phyloP scores from a whole-genome alignment of 164 flowering plant genomes.

The Euptelea pleiosperma region DNA sequence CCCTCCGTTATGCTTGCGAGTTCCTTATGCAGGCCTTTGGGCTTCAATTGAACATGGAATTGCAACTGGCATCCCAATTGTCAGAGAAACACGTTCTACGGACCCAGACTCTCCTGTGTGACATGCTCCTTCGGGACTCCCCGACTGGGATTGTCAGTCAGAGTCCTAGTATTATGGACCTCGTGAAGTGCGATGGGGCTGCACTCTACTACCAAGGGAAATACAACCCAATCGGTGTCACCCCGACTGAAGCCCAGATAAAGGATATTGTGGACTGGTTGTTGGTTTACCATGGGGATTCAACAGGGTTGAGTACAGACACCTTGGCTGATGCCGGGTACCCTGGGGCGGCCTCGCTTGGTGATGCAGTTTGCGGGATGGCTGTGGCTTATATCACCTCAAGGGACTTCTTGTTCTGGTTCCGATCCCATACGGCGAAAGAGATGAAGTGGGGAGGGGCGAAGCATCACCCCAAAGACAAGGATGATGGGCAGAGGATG shows the following conservation, averaged over 20 bases:
- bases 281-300: conserved; percentile 64
- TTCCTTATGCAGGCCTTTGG: conserved; percentile 97
- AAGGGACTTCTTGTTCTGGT: conserved; percentile 88
- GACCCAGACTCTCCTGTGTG: conserved; percentile 91
- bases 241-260: conserved; percentile 80
- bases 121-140: conserved; percentile 94
- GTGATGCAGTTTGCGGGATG: conserved; percentile 98
- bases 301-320: conserved; percentile 95
- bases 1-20: conserved; percentile 94
- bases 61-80: conserved; percentile 71
- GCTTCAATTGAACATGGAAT: conserved; percentile 89
- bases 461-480: conserved; percentile 92
- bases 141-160: conserved; percentile 85
- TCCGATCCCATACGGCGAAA: conserved; percentile 84
- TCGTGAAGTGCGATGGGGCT: conserved; percentile 95
- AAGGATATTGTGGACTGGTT: conserved; percentile 83
- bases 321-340: conserved; percentile 90
- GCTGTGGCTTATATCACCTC: conserved; percentile 84
- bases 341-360: conserved; percentile 78
- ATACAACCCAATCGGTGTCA: conserved; percentile 72
- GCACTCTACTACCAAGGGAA: conserved; percentile 75
- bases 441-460: conserved; percentile 99
- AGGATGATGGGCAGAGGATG: conserved; percentile 91
- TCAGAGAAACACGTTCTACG: conserved; percentile 74
- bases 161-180: conserved; percentile 91